Conservation (phyloP, 371 early-diverging fungal species). For the Fennellomyces sp. region DNA sequence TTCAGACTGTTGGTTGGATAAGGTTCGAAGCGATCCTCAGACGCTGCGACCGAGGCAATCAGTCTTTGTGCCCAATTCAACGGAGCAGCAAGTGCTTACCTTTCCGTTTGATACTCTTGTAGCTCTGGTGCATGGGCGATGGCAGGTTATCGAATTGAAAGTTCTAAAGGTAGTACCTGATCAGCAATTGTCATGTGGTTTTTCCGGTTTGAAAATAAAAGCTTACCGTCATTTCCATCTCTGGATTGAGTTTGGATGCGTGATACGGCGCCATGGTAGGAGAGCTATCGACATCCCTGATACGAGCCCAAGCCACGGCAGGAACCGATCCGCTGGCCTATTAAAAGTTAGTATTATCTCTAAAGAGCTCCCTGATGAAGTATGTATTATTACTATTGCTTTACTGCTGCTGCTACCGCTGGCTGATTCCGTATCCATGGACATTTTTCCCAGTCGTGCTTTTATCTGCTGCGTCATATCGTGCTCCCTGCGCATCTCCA, state of each 20-base stretch:
- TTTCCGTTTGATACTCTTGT: slow-evolving; percentile 44
- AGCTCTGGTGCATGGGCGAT: slow-evolving; percentile 28
- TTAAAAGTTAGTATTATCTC: neutral
- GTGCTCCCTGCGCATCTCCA: slow-evolving; percentile 48
- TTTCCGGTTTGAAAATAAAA: neutral
- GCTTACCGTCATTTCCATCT: slow-evolving; percentile 48
- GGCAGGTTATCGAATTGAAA: slow-evolving; percentile 45
- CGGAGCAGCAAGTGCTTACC: too few species aligned
- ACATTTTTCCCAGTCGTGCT: slow-evolving; percentile 13
- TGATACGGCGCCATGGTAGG: slow-evolving; percentile 35
- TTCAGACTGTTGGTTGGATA: slow-evolving; percentile 35
- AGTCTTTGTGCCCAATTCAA: too few species aligned
- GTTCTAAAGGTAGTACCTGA: slow-evolving; percentile 15
- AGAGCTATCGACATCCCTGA: slow-evolving; percentile 25
- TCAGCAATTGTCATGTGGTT: neutral
- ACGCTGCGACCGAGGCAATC: slow-evolving; percentile 18
- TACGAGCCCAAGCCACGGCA: slow-evolving; percentile 42
- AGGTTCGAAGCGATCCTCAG: slow-evolving; percentile 41
- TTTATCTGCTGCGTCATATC: slow-evolving; percentile 35
- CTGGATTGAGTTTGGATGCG: slow-evolving; percentile 48
- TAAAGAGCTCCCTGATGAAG: neutral
- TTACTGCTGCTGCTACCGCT: neutral
- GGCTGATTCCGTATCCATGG: slow-evolving; percentile 15
- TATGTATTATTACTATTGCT: slow-evolving; percentile 3
- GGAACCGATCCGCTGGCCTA: slow-evolving; percentile 22